phyloP scores from a whole-genome alignment of 139 green algal genomes.

The Haematococcus lacustris region DNA sequence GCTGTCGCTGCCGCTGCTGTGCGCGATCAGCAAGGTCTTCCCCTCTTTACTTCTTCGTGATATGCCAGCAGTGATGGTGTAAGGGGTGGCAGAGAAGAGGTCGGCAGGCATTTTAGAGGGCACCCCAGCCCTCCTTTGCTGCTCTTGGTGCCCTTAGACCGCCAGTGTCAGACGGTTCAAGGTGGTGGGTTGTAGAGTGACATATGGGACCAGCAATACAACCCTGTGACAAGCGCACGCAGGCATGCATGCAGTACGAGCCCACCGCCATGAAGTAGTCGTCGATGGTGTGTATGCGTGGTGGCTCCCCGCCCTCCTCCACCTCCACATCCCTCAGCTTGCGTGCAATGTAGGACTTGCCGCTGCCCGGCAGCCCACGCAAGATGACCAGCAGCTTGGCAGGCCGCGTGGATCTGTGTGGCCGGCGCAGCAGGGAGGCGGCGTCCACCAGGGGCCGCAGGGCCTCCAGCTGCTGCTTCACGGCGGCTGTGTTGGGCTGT shows the following conservation, averaged over 20 bases:
- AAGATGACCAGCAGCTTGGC: conserved; percentile 53
- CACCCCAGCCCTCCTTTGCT: neutral
- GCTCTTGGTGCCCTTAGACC: too few species aligned
- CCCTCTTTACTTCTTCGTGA: too few species aligned
- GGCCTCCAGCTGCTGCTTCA: neutral
- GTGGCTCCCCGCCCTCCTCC: conserved; percentile 40
- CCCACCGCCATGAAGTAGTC: conserved; percentile 80
- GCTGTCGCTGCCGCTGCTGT: too few species aligned
- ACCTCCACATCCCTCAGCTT: conserved; percentile 63
- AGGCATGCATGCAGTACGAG: neutral
- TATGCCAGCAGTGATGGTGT: too few species aligned
- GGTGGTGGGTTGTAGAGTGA: too few species aligned
- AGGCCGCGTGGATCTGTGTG: conserved; percentile 38
- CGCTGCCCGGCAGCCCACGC: conserved; percentile 67
- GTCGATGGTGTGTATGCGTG: conserved; percentile 71
- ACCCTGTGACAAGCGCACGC: neutral
- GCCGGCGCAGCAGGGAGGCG: conserved; percentile 16
- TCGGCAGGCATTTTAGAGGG: neutral
- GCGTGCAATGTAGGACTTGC: conserved; percentile 64
- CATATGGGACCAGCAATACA: too few species aligned
- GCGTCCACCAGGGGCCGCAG: conserved; percentile 14
- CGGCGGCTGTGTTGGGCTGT: neutral
- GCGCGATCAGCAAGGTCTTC: too few species aligned
- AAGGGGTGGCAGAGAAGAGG: too few species aligned
- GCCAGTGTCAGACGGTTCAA: too few species aligned